Evolutionary conservation across 805 yeast species (phyloP), one percentile per base, ranked within the genome.

Genomic region (Torulaspora gathmanii): DNA sequence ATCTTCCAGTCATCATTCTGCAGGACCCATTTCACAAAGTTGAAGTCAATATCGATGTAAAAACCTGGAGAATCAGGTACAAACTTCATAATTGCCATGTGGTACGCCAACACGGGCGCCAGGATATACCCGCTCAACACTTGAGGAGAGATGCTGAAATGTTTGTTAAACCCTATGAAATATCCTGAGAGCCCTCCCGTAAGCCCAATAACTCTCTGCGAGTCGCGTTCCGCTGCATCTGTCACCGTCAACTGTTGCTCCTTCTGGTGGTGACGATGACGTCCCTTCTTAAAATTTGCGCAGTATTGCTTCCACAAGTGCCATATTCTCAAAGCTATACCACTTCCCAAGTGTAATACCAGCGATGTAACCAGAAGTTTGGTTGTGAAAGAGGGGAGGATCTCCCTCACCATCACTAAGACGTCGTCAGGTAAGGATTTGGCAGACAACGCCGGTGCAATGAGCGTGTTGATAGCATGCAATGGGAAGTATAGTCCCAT

Each of bases 121-220:
- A 57, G 43, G 9, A 55, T 27, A 28, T 53, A 56, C 12, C 64
- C 64, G 10, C 58, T 49, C 4, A 55, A 10, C 3, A 51, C 52
- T 19, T 56, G 59, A 3, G 63, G 62, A n/a, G 58, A 43, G 15
- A 44, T 45, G 3, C 35, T 37, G 16, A 56, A 50, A 8, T 40
- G 49, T 27, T 51, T 51, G 20, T 47, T 52, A 28, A 52, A 46
- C 1, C 63, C 63, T 25, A 56, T 42, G 25, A 57, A 52, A 31
- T 56, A 57, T 1, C 63, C 63, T 10, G 54, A 48, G 15, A 58
- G 45, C 10, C 61, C 61, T 2, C 63, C 63, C 2, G 50, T 48
- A 13, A 57, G 45, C 3, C 61, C 61, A 13, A 57, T 56, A 16
- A 37, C 27, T 12, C 53, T 47, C 42, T 57, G 63, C 2, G 58